Conservation (phyloP, 192 early-diverging fungal species). For the Backusella morwellensis region DNA sequence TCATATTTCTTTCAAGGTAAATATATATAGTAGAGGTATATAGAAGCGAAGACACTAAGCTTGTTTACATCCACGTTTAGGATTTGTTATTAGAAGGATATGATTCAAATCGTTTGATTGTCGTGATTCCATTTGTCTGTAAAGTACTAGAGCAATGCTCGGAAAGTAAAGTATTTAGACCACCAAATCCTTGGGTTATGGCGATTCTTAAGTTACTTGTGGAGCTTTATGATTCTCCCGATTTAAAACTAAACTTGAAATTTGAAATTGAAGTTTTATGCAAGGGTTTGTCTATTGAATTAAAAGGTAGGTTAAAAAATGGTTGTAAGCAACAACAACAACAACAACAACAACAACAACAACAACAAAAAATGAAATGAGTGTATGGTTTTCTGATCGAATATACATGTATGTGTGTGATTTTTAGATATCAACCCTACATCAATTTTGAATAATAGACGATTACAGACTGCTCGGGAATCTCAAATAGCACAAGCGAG, state of each 20-base stretch:
- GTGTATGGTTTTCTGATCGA: neutral
- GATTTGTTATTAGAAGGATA: slow-evolving; percentile 92
- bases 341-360: neutral
- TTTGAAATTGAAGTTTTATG: slow-evolving; percentile 99
- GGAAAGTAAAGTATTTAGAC: slow-evolving; percentile 85
- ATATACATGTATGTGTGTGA: neutral
- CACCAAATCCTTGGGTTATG: slow-evolving; percentile 98
- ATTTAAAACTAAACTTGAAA: slow-evolving; percentile 92
- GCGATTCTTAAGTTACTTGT: slow-evolving; percentile 88
- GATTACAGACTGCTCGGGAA: slow-evolving; percentile 24
- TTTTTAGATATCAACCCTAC: slow-evolving; percentile 57
- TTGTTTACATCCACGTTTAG: slow-evolving; percentile 29
- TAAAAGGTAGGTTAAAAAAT: slow-evolving; percentile 50
- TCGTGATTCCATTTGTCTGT: slow-evolving; percentile 98
- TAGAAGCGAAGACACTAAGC: neutral
- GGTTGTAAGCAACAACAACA: neutral
- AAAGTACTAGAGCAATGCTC: slow-evolving; percentile 92
- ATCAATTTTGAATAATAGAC: slow-evolving; percentile 57
- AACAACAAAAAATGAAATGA: neutral
- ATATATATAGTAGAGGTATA: neutral
- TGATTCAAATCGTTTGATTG: slow-evolving; percentile 81
- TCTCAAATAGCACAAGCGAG: neutral
- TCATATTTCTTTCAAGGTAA: slow-evolving; percentile 87
- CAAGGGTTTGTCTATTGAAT: slow-evolving; percentile 82
- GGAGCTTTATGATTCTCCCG: slow-evolving; percentile 91